Evolutionary conservation across 1,139 yeast species (phyloP), one percentile per base, ranked within the genome.

Genomic region (Scheffersomyces illinoinensis): DNA sequence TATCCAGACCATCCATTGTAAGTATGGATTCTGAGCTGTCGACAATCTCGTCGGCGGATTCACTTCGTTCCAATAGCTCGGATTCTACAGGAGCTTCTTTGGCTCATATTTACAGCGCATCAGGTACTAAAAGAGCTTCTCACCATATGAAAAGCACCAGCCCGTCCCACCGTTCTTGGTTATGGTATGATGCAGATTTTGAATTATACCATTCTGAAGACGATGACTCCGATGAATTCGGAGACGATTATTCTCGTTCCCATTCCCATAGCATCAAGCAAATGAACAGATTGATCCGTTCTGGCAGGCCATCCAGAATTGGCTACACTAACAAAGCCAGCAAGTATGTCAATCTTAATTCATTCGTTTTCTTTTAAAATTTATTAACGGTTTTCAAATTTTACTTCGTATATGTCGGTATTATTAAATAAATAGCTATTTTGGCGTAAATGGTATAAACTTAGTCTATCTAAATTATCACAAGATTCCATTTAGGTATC

Each of bases 141-240:
- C 17, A 21, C 24, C 51, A 48, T 20, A 48, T 19, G 17, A 19
- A 12, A 21, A 43, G 24, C 12, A 20, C 14, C 10, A 46, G 53
- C 49, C 10, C 20, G 20, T 43, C 57, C 49, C 71, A 64, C 57
- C 68, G 61, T 58, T 69, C 76, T 14, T 79, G 83, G 83, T 68
- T 79, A 6, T 72, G 78, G 73, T 77, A 75, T 61, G 82, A 78
- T 49, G 67, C 66, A 53, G 82, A 78, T 59, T 69, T 67, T 50
- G 71, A 72, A 51, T 67, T 77, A 39, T 78, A 76, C 51, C 70
- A 67, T 47, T 66, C 72, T 18, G 71, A 68, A 43, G 71, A 69
- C 51, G 71, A 64, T 14, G 55, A 58, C 20, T 66, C 62, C 19
- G 65, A 64, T 39, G 55, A 57, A 8, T 55, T 56, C 24, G 61